Base-by-base conservation (phyloP, 306 rosid genomes). In the Cicer judaicum region DNA sequence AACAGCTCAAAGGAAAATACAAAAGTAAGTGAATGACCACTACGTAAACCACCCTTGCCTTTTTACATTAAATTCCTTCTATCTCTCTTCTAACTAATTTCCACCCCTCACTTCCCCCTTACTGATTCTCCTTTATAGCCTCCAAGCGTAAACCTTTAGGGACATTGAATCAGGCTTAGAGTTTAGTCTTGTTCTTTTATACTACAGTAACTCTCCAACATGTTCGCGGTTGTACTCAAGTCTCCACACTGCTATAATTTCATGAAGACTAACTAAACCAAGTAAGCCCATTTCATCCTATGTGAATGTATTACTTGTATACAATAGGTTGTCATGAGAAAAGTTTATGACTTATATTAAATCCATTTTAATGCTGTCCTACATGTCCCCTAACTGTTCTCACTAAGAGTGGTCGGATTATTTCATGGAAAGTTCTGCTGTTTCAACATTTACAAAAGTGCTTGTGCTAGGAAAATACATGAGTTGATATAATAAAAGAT, bases 31-130 rank as follows among this genome's bases (percentile, higher is more conserved):
- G 12, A 62, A 62, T 38, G 47, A 4, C 47, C 47, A 8, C 67
- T 36, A 7, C 7, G 13, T 38, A 62, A 62, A 62, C 47, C 47
- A 62, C 67, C 21, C 11, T 12, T 40, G 24, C 47, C 64, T 53
- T 15, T 49, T 16, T 62, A 62, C 12, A 13, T 0, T 6, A 38
- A n/a, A 7, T 62, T 9, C 21, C 67, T 62, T 59, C 39, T 8
- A 40, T 38, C 47, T 38, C 24, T 38, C 67, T 21, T 62, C 46
- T 36, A 38, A 62, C 67, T 38, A 62, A 57, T n/a, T 57, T 21
- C 64, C 11, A 57, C 24, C 8, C 11, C 64, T 29, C 64, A 57
- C 64, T 10, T 39, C 62, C 65, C 66, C 44, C 41, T 14, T 38
- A 63, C 13, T 8, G 10, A 39, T 39, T 14, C 4, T 47, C 13